Evolutionary conservation across 2,329 filamentous ascomycete species (phyloP), one percentile per base, ranked within the genome.

Genomic region (Fusarium decemcellulare): DNA sequence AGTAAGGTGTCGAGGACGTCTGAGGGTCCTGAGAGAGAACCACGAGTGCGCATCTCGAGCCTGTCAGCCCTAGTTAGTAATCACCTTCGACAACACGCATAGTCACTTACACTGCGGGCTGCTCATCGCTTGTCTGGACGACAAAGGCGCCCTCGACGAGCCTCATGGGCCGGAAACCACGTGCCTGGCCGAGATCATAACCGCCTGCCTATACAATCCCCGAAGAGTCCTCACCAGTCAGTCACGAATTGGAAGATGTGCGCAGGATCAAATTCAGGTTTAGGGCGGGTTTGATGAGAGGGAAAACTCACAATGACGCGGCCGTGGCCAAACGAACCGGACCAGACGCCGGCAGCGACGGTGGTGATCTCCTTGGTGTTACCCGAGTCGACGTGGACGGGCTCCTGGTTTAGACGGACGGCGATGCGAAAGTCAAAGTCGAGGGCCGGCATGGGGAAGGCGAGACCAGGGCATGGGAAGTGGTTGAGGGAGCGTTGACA

Each of bases 381-480:
- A 53, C 82, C 79, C 12, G 77, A 74, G 32, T 84, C 84, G 40
- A 86, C 79, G 23, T 79, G 79, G 11, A 84, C 80, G 34, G 80
- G 76, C 53, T 82, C 80, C 16, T 82, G 81, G 63, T 83, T 82
- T 30, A 86, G 76, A 16, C 76, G 77, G 14, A 86, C 84, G 42
- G 82, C 81, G 74, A 87, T 82, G 59, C 84, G 83, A 68, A 87
- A 86, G 71, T 87, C 84, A 47, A 86, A 84, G 53, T 80, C 80
- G 52, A 86, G 79, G 39, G 78, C 79, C 6, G 84, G 84, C 71
- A 81, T 80, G 14, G 85, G 84, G 53, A 86, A 80, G 5, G 78
- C 78, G 36, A 85, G 67, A 42, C 77, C 73, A 16, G 84, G 81
- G 65, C 81, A 80, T n/a, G 81, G 81, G 39, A 82, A 82, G 55